These are phyloP conservation scores for Silybum marianum DNA, from an alignment of 129 eudicot genomes.

Conservation along the genomic window DNA sequence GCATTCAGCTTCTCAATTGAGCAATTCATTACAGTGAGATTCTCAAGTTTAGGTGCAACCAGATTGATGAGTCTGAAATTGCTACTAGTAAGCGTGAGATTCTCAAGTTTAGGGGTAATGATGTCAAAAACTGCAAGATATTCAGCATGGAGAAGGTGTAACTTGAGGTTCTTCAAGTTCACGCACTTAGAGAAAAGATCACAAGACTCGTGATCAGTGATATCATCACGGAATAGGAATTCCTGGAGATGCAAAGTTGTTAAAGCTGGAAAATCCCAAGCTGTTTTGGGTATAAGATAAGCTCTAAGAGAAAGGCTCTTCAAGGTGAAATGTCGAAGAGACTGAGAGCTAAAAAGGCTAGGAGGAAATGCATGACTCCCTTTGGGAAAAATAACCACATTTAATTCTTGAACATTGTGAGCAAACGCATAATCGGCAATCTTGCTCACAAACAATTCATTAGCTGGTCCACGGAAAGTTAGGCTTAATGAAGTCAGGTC, in stretches of 20 bases:
- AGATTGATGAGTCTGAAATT: not conserved
- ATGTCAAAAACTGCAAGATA: not conserved
- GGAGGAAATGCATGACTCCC: not conserved
- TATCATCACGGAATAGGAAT: not conserved
- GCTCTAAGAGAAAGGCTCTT: not conserved
- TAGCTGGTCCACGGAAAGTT: not conserved
- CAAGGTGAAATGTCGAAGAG: constrained; percentile 9
- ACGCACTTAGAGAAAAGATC: constrained; percentile 10
- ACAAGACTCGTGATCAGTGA: not conserved
- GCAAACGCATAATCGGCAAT: constrained; percentile 25
- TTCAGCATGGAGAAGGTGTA: not conserved
- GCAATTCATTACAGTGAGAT: constrained; percentile 13
- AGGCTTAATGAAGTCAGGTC: constrained; percentile 17
- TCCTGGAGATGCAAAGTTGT: not conserved
- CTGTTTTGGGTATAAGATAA: not conserved
- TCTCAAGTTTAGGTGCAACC: constrained; percentile 26
- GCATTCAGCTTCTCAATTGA: not conserved
- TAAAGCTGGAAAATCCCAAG: constrained; percentile 1
- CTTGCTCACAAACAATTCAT: constrained; percentile 4
- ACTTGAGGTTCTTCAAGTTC: not conserved
- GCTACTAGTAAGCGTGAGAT: not conserved
- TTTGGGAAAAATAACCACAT: not conserved
- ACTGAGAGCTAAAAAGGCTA: constrained; percentile 25
- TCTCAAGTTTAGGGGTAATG: constrained; percentile 13
- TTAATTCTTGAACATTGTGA: constrained; percentile 28